Evolutionary conservation across 192 early-diverging fungal species (phyloP), one percentile per base, ranked within the genome.

Genomic region (Backusella luteola): DNA sequence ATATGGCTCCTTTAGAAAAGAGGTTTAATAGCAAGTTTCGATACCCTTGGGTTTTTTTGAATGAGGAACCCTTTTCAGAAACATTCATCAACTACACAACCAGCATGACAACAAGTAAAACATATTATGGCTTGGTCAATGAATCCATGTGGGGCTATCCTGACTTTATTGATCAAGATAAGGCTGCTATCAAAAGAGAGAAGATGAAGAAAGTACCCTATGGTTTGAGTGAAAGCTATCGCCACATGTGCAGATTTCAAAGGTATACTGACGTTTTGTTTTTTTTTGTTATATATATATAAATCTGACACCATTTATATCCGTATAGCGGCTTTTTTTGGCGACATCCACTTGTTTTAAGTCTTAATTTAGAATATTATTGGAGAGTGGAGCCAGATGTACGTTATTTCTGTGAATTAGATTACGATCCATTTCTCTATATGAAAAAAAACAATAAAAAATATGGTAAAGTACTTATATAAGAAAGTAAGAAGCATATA

Each of bases 21-120:
- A 87, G 89, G 46, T 94, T 95, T 79, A 96, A 96, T 79, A 82
- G 76, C 59, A 82, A 84, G 9, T 91, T 92, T 84, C 77, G 90
- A 76, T 96, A 96, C 76, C 94, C 94, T 0, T 96, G 95, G 76
- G 86, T 96, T 6, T 93, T 95, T 75, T 83, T 96, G 39, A 96
- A 96, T 86, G 87, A 96, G 52, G 84, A 85, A 63, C 89, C 88
- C 8, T 95, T 96, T 75, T 86, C 89, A 32, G 85, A 93, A 26
- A 84, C 89, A 36, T 96, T 96, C 77, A 92, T 87, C 49, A 76
- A 82, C 0, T 75, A 80, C 36, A 92, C 87, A 67, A 70, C 19
- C 9, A 75, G 68, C 49, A 73, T 80, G 34, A 86, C 85, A 17
- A 82, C 70, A 12, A 88, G 86, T 8, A 79, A 92, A 69, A 88